Percentiles rank a stretch among this genome's conserved stretches.
phyloP scores from a whole-genome alignment of 176 grass and related monocot genomes.

The Hordeum marinum region DNA sequence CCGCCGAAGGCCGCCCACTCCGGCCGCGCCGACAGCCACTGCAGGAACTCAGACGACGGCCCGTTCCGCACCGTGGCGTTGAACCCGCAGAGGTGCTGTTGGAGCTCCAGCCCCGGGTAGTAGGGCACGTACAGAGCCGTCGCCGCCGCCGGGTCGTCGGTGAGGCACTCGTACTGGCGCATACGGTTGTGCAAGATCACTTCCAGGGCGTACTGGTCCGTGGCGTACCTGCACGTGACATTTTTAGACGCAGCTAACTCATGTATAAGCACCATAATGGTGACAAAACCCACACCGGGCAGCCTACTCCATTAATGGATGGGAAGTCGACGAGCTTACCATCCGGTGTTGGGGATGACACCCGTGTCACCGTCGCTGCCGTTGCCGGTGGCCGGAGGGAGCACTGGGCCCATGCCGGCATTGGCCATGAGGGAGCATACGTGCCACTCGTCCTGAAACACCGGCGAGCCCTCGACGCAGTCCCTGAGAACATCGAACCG shows the following conservation, averaged over 20 bases:
- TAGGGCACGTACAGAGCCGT: constrained; percentile 58
- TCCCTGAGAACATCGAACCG: constrained; percentile 26
- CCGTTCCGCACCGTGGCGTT: constrained; percentile 43
- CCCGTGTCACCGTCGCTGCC: background rate
- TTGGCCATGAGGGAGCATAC: constrained; percentile 33
- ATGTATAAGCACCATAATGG: background rate
- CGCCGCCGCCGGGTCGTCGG: constrained; percentile 31
- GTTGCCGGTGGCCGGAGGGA: background rate
- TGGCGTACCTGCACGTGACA: constrained; percentile 43
- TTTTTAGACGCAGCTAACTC: background rate
- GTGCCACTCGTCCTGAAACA: constrained; percentile 27
- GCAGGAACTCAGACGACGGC: constrained; percentile 25
- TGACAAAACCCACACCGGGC: background rate
- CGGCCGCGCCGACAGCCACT: constrained; percentile 50
- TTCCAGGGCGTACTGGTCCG: constrained; percentile 65
- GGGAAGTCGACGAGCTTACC: background rate
- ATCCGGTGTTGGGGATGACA: constrained; percentile 29
- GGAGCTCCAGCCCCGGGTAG: constrained; percentile 60
- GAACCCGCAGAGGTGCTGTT: constrained; percentile 43
- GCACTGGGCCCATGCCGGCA: constrained; percentile 31
- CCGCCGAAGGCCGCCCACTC: constrained; percentile 42
- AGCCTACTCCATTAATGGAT: background rate
- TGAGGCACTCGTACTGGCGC: constrained; percentile 63
- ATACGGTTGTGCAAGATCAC: constrained; percentile 72
- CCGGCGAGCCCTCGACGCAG: constrained; percentile 19